Base-by-base conservation (phyloP, 73 alveolate genomes). In the Paramecium sonneborni region DNA sequence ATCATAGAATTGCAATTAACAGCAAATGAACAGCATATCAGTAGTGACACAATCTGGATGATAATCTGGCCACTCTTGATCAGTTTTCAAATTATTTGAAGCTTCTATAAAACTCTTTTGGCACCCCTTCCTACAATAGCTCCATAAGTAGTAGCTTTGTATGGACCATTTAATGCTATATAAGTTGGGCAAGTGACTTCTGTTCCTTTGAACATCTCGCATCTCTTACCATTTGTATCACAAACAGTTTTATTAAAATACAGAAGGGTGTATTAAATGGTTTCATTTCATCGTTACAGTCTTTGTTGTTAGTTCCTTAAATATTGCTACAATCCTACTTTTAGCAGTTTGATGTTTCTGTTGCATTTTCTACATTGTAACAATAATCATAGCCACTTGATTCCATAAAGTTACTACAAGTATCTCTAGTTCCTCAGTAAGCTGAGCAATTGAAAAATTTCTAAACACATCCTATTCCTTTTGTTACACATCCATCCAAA, bases 391-490 rank as follows among this genome's bases (percentile, higher is more conserved):
- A 0, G 6, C 90, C 90, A 79, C 30, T 43, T 10, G 41, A 20
- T 79, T 76, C 90, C 44, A 24, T 43, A 12, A 39, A 79, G 39
- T 21, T 21, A 24, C 24, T 20, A 46, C 90, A 79, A 11, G 12
- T 7, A 18, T 0, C 57, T 23, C 14, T 0, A 7, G 37, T 6
- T 43, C 90, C 90, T 79, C 21, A 41, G 48, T 79, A 79, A 1
- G 90, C 28, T 30, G 90, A 23, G 48, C 90, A 79, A 26, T 28
- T 39, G 14, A 23, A 74, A 7, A 76, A 5, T 18, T 41, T 41
- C 10, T 12, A 20, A 43, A 79, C 55, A 39, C 90, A 79, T 11
- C 90, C 90, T 20, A 46, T 20, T 79, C 90, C 90, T 21, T 79
- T 79, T 20, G 76, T 79, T 41, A 79, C 69, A 21, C 90, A 79